A percentile compares a stretch with the other conserved stretches of the same genome.
phyloP scores from a whole-genome alignment of 176 grass and related monocot genomes.

The Thinopyrum elongatum region DNA sequence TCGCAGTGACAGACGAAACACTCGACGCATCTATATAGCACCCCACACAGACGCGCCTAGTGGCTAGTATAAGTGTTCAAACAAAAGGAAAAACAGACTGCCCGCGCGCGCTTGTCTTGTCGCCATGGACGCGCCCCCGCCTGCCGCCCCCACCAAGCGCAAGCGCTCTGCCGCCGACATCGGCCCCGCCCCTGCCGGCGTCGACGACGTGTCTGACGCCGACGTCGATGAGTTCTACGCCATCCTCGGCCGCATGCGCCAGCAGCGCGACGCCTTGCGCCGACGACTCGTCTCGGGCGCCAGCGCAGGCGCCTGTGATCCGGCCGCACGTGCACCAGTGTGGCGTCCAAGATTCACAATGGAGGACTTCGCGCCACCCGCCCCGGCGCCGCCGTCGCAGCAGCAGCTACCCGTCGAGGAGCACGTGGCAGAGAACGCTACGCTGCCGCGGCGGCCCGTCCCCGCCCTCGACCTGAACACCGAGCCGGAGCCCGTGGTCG shows the following conservation, averaged over 20 bases:
- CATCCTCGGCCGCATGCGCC: slow-evolving; percentile 58
- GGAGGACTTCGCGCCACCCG: slow-evolving; percentile 56
- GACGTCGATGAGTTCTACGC: slow-evolving; percentile 90
- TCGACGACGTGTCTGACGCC: not conserved
- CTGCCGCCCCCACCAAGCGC: slow-evolving; percentile 12
- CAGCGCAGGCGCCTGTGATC: not conserved
- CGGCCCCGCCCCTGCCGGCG: not conserved
- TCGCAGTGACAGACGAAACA: no score
- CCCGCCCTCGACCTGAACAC: slow-evolving; percentile 54
- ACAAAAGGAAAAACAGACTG: no score
- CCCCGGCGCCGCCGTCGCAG: not conserved
- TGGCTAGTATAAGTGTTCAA: no score
- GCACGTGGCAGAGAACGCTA: slow-evolving; percentile 12
- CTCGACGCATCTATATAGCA: no score
- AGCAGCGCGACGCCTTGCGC: slow-evolving; percentile 28
- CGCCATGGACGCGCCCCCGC: slow-evolving; percentile 26
- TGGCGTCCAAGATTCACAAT: slow-evolving; percentile 66
- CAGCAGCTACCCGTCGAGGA: not conserved
- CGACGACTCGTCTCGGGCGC: not conserved
- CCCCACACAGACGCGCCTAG: no score
- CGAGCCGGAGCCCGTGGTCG: slow-evolving; percentile 56
- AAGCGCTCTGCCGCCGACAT: slow-evolving; percentile 5
- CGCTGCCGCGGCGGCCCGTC: not conserved
- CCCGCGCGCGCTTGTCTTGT: no score
- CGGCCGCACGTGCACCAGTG: not conserved